A percentile compares a stretch with the other conserved stretches of the same genome.
These are phyloP conservation scores for Wakefieldia striispora DNA, from an alignment of 768 basidiomycete species.

Conservation along the genomic window DNA sequence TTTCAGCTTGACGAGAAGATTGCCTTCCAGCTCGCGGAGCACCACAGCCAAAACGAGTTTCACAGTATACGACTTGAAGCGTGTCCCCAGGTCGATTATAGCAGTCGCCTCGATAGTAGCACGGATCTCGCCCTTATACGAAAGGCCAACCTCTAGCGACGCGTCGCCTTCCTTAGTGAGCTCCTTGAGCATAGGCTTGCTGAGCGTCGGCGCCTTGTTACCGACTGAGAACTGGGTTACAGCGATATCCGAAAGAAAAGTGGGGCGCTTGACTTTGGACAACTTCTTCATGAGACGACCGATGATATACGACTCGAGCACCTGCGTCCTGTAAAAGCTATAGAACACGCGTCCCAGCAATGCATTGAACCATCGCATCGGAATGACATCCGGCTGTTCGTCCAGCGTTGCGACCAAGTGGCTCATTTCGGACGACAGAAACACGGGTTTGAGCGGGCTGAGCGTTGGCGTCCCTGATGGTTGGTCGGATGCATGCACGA, in stretches of 20 bases:
- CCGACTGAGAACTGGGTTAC: constrained; percentile 92
- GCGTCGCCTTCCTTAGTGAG: constrained; percentile 93
- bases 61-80: constrained; percentile 87
- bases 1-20: constrained; percentile 86
- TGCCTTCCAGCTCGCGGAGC: constrained; percentile 87
- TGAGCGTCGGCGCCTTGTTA: constrained; percentile 77
- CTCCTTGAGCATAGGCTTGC: constrained; percentile 98
- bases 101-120: constrained; percentile 90
- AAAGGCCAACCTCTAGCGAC: constrained; percentile 79
- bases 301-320: constrained; percentile 83
- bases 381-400: constrained; percentile 92
- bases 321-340: constrained; percentile 82
- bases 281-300: constrained; percentile 90
- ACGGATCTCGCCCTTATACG: constrained; percentile 84
- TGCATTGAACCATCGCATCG: constrained; percentile 97
- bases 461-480: constrained; percentile 63
- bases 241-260: constrained; percentile 79
- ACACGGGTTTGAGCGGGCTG: constrained; percentile 59
- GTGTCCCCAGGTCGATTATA: constrained; percentile 76
- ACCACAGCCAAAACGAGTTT: constrained; percentile 88
- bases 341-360: constrained; percentile 91
- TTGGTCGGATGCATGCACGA: constrained; percentile 70
- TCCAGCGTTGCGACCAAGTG: constrained; percentile 82
- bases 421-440: constrained; percentile 77
- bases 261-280: constrained; percentile 85